These are phyloP conservation scores for Austroboletus rostrupii DNA, from an alignment of 1,284 basidiomycete genomes.

Conservation along the genomic window DNA sequence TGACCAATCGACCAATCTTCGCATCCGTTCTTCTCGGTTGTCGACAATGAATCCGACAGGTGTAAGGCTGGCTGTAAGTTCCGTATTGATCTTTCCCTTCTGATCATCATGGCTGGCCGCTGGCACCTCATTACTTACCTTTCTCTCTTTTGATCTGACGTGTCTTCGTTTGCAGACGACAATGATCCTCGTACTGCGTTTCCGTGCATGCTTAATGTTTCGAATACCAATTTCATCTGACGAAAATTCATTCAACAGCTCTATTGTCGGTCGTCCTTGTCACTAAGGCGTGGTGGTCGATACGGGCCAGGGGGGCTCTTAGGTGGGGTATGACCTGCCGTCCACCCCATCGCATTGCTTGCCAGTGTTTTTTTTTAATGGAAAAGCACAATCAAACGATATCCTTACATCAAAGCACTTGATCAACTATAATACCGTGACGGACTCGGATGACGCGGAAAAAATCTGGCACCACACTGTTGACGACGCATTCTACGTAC, in stretches of 20 bases:
- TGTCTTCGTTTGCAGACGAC: slow-evolving; percentile 46
- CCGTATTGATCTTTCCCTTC: background rate
- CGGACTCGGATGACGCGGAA: slow-evolving; percentile 95
- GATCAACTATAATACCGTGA: slow-evolving; percentile 78
- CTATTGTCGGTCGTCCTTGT: slow-evolving; percentile 83
- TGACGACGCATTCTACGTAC: too few species aligned
- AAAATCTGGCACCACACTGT: slow-evolving; percentile 41
- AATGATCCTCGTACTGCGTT: slow-evolving; percentile 77
- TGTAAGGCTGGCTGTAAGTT: slow-evolving; percentile 63
- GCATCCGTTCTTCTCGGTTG: slow-evolving; percentile 34
- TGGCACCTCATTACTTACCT: slow-evolving; percentile 13
- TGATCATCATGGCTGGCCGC: slow-evolving; percentile 20
- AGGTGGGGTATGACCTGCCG: slow-evolving; percentile 55
- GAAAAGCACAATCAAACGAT: slow-evolving; percentile 90
- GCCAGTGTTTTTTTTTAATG: slow-evolving; percentile 38
- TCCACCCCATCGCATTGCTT: background rate
- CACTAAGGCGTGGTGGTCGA: slow-evolving; percentile 87
- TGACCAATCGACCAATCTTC: background rate
- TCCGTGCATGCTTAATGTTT: slow-evolving; percentile 42
- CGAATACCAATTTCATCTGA: slow-evolving; percentile 9
- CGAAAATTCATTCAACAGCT: slow-evolving; percentile 37
- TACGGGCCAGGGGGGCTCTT: slow-evolving; percentile 79
- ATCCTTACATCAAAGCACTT: slow-evolving; percentile 86
- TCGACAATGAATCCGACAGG: slow-evolving; percentile 68
- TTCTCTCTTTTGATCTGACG: background rate